Percentiles rank a stretch among this genome's conserved stretches.
Evolutionary conservation across 1,284 basidiomycete genomes (phyloP).

Genomic region (Sporisorium reilianum): DNA sequence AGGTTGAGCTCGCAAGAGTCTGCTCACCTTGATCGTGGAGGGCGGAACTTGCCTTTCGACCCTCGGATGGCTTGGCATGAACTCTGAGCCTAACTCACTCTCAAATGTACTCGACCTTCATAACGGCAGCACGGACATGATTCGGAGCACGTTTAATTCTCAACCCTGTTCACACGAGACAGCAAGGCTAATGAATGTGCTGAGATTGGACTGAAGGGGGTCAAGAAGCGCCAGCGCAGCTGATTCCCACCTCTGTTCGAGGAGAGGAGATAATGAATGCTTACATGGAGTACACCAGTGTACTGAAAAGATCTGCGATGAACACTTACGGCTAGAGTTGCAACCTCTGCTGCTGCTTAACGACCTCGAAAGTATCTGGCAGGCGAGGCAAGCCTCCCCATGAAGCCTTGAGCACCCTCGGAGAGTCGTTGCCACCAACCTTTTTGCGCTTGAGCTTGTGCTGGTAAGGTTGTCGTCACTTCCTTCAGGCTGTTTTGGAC

Average conservation of each 20-base stretch:
- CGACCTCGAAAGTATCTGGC: neutral
- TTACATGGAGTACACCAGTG: too few species aligned
- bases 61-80: constrained; percentile 1
- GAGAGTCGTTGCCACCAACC: neutral
- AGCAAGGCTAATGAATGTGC: neutral
- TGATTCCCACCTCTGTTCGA: neutral
- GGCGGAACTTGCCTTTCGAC: neutral
- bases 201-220: neutral
- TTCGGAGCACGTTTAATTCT: too few species aligned
- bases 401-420: neutral
- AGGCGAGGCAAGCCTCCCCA: neutral
- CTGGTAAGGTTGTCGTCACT: neutral
- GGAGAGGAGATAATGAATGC: too few species aligned
- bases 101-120: neutral
- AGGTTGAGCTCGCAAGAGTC: neutral
- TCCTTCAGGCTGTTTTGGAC: neutral
- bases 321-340: neutral
- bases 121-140: neutral
- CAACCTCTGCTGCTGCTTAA: neutral
- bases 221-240: neutral
- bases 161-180: neutral
- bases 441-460: neutral
- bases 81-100: neutral
- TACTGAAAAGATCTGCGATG: neutral
- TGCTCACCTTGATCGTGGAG: neutral